These are phyloP conservation scores for Vaccinium macrocarpon DNA, from an alignment of 148 eudicot genomes.

Conservation along the genomic window DNA sequence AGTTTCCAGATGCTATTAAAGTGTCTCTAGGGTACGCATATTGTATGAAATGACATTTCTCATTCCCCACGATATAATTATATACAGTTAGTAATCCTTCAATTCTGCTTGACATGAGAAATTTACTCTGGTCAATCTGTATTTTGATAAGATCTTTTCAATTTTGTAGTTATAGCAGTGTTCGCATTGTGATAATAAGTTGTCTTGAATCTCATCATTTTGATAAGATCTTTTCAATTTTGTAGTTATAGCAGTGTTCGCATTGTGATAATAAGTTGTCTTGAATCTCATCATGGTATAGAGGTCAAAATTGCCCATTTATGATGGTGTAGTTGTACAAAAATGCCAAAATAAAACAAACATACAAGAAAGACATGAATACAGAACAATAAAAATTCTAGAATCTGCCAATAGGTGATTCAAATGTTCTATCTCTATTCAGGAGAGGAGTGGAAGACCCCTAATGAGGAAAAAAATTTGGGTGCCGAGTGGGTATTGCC, in stretches of 20 bases:
- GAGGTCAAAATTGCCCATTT: background rate
- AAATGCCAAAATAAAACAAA: background rate
- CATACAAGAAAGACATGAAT: background rate
- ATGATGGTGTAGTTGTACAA: background rate
- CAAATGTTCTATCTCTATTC: background rate
- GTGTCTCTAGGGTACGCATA: too few relatives aligned
- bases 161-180: background rate
- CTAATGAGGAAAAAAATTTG: too few relatives aligned
- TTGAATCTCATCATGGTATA: slow-evolving; percentile 1
- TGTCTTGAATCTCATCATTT: background rate
- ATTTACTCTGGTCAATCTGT: background rate
- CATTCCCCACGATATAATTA: background rate
- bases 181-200: background rate
- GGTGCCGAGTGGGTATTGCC: too few relatives aligned
- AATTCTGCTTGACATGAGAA: background rate
- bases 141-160: background rate
- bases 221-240: background rate
- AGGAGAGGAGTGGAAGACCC: background rate
- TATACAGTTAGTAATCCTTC: background rate
- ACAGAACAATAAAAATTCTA: background rate
- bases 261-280: background rate
- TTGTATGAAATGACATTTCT: too few relatives aligned
- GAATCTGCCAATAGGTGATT: background rate
- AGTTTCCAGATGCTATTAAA: background rate
- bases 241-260: background rate